A percentile compares a stretch with the other conserved stretches of the same genome.
Conservation (phyloP, 305 asterid genomes). For the Lippia alba region DNA sequence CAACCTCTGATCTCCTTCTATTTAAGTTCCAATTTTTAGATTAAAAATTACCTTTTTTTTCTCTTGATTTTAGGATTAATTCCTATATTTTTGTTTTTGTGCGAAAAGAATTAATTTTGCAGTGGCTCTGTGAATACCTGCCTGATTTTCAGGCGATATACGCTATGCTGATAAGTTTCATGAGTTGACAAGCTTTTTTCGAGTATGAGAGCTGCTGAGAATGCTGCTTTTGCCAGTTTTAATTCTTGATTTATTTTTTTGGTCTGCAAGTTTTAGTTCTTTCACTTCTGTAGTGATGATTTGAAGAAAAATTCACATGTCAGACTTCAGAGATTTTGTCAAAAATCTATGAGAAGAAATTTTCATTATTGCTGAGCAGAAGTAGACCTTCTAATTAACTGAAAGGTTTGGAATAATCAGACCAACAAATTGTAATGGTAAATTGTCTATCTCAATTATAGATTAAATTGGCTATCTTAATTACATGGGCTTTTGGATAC, state of each 20-base stretch:
- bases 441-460: too few relatives aligned
- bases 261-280: too few relatives aligned
- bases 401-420: too few relatives aligned
- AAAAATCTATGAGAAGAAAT: constrained; percentile 58
- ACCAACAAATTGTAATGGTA: too few relatives aligned
- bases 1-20: constrained; percentile 41
- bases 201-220: constrained; percentile 44
- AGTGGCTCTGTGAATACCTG: constrained; percentile 53
- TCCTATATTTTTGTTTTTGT: background rate
- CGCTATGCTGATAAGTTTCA: constrained; percentile 55
- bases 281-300: constrained; percentile 58
- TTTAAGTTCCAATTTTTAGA: background rate
- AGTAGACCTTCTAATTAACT: too few relatives aligned
- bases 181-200: constrained; percentile 39
- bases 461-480: too few relatives aligned
- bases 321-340: constrained; percentile 77
- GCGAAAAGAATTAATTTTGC: background rate
- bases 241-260: background rate
- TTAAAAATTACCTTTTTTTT: background rate
- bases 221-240: background rate
- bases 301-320: constrained; percentile 60
- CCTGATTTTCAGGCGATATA: constrained; percentile 51
- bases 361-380: constrained; percentile 65
- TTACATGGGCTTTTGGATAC: too few relatives aligned
- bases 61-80: background rate